These are phyloP conservation scores for Sordariomycetes sp. DNA, from an alignment of 2,329 filamentous ascomycete genomes.

Conservation along the genomic window DNA sequence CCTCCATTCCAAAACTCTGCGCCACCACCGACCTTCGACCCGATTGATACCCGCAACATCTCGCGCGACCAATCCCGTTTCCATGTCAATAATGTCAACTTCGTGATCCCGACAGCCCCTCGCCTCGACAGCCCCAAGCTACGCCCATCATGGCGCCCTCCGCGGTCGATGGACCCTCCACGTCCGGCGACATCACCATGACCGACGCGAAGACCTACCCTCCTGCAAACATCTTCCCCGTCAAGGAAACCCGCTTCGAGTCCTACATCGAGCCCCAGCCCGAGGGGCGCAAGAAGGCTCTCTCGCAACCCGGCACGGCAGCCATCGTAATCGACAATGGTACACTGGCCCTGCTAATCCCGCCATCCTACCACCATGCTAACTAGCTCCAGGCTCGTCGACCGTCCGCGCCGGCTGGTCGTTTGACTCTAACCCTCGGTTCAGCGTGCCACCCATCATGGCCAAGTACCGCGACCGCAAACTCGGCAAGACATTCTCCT, in stretches of 20 bases:
- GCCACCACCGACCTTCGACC: too few relatives aligned
- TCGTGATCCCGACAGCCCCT: too few relatives aligned
- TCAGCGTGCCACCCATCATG: constrained; percentile 81
- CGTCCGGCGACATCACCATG: constrained; percentile 8
- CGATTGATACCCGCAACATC: too few relatives aligned
- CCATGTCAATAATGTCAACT: too few relatives aligned
- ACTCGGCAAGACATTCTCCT: constrained; percentile 81
- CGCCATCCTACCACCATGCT: background rate
- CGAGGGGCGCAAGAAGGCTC: constrained; percentile 65
- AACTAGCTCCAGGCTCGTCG: constrained; percentile 64
- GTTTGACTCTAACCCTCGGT: constrained; percentile 73
- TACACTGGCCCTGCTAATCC: constrained; percentile 25
- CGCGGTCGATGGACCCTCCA: constrained; percentile 34
- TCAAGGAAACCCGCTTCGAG: constrained; percentile 54
- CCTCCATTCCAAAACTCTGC: too few relatives aligned
- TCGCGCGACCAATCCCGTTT: too few relatives aligned
- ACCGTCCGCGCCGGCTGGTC: constrained; percentile 91
- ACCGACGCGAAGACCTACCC: constrained; percentile 35
- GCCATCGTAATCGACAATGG: constrained; percentile 98
- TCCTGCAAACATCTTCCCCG: constrained; percentile 47
- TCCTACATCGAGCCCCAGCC: constrained; percentile 41
- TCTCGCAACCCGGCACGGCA: constrained; percentile 45
- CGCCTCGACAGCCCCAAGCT: too few relatives aligned
- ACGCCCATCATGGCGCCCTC: constrained; percentile 53
- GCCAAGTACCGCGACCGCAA: constrained; percentile 94